These are phyloP conservation scores for Simplicillium aogashimaense DNA, from an alignment of 2,329 filamentous ascomycete genomes.

Conservation along the genomic window DNA sequence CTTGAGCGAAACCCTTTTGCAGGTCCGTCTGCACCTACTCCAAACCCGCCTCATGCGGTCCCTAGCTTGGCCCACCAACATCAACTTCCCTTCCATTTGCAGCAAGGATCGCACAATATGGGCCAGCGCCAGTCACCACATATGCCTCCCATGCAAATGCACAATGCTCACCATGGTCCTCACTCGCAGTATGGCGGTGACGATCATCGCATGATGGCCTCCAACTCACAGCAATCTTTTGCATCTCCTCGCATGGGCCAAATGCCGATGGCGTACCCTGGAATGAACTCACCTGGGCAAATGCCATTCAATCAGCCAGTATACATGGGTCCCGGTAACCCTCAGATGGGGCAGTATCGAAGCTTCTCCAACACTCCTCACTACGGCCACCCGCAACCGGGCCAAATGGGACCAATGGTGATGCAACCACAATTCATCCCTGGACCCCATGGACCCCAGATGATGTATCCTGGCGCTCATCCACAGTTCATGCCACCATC, in stretches of 20 bases:
- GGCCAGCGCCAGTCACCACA: conserved; percentile 62
- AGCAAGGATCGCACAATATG: conserved; percentile 60
- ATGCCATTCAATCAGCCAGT: conserved; percentile 64
- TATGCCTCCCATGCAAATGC: conserved; percentile 69
- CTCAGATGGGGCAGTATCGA: conserved; percentile 60
- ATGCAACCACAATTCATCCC: conserved; percentile 74
- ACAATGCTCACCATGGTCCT: conserved; percentile 60
- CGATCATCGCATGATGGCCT: conserved; percentile 82
- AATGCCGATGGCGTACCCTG: conserved; percentile 58
- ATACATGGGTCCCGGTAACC: conserved; percentile 59
- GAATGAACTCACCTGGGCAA: conserved; percentile 59
- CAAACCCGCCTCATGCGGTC: conserved; percentile 58
- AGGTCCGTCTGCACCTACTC: conserved; percentile 51
- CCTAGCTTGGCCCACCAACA: conserved; percentile 73
- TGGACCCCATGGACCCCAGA: conserved; percentile 63
- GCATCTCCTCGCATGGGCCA: conserved; percentile 72
- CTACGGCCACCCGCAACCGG: conserved; percentile 61
- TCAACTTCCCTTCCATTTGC: conserved; percentile 74
- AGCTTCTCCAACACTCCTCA: conserved; percentile 61
- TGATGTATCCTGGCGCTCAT: conserved; percentile 69
- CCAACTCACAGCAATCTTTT: conserved; percentile 73
- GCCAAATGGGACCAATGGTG: conserved; percentile 66
- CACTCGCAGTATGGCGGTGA: conserved; percentile 63
- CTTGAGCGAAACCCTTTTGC: conserved; percentile 61
- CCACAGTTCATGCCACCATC: conserved; percentile 54